A percentile compares a stretch with the other conserved stretches of the same genome.
Evolutionary conservation across 2,329 filamentous ascomycete genomes (phyloP).

Genomic region (Penicillium griseofulvum): DNA sequence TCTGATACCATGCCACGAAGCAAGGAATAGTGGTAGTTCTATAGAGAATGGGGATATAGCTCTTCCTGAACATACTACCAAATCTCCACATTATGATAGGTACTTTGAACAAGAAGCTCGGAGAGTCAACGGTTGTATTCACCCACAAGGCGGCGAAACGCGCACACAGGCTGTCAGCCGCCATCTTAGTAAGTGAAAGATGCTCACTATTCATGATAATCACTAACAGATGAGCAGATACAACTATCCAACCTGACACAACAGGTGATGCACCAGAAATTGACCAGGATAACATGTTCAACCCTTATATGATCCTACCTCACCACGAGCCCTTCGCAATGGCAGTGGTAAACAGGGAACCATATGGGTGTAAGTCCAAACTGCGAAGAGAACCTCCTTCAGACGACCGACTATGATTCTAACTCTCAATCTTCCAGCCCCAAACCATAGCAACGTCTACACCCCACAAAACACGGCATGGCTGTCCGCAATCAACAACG

Average conservation of each 20-base stretch:
- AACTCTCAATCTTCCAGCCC: conserved; percentile 31
- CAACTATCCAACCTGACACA: conserved; percentile 54
- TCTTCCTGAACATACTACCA: conserved; percentile 57
- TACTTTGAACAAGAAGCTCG: conserved; percentile 60
- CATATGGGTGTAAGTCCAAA: conserved; percentile 53
- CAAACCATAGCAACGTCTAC: conserved; percentile 59
- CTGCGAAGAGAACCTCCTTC: not conserved
- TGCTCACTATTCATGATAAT: not conserved
- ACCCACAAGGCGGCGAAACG: conserved; percentile 52
- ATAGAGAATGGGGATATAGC: conserved; percentile 16
- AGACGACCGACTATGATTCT: not conserved
- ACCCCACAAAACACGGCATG: conserved; percentile 76
- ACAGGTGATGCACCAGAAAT: conserved; percentile 55
- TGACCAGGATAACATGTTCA: conserved; percentile 57
- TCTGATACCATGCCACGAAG: conserved; percentile 23
- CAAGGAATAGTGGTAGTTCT: conserved; percentile 2
- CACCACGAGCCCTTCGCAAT: conserved; percentile 62
- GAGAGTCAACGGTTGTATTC: conserved; percentile 59
- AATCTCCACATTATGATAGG: conserved; percentile 63
- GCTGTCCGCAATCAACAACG: conserved; percentile 67
- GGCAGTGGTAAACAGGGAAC: conserved; percentile 67
- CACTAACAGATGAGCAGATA: conserved; percentile 38
- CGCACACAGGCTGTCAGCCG: conserved; percentile 59
- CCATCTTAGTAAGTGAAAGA: conserved; percentile 53
- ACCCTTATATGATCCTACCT: conserved; percentile 61